phyloP scores from a whole-genome alignment of 768 basidiomycete species.

The Leucogyrophana mollusca region DNA sequence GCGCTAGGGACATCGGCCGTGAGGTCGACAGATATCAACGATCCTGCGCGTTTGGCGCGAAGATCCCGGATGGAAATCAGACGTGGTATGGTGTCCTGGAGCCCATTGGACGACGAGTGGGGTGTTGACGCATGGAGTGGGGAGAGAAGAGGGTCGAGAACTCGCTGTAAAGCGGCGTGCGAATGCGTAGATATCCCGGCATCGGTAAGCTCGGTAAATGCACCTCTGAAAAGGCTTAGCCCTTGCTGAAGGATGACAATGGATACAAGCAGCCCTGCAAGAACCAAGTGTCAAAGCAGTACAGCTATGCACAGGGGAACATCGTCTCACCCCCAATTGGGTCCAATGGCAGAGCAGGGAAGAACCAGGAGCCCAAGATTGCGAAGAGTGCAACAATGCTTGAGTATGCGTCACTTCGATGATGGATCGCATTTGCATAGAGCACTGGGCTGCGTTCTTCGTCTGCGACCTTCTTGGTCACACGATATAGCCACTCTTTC shows the following conservation, averaged over 20 bases:
- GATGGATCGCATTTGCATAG: slow-evolving; percentile 94
- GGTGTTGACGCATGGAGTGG: slow-evolving; percentile 16
- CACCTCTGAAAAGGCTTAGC: slow-evolving; percentile 58
- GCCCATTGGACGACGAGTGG: slow-evolving; percentile 7
- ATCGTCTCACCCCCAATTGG: slow-evolving; percentile 78
- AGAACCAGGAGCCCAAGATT: slow-evolving; percentile 86
- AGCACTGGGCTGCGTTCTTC: slow-evolving; percentile 90
- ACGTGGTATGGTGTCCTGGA: slow-evolving; percentile 16
- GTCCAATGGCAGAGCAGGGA: slow-evolving; percentile 86
- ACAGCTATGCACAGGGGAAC: neutral
- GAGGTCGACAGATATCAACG: slow-evolving; percentile 81
- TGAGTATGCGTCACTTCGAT: slow-evolving; percentile 95
- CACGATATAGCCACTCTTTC: slow-evolving; percentile 93
- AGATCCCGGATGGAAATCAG: slow-evolving; percentile 52
- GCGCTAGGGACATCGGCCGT: slow-evolving; percentile 63
- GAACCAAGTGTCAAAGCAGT: slow-evolving; percentile 2
- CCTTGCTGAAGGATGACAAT: slow-evolving; percentile 84
- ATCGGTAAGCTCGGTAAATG: slow-evolving; percentile 82
- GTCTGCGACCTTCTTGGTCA: slow-evolving; percentile 87
- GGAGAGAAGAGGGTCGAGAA: slow-evolving; percentile 56
- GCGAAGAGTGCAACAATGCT: slow-evolving; percentile 89
- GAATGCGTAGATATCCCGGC: slow-evolving; percentile 67
- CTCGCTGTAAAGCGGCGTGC: slow-evolving; percentile 48
- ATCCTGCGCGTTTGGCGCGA: slow-evolving; percentile 77
- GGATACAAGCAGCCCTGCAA: slow-evolving; percentile 81